Conservation (phyloP, 2,329 filamentous ascomycete species). For the Ophiostoma pallidulum region DNA sequence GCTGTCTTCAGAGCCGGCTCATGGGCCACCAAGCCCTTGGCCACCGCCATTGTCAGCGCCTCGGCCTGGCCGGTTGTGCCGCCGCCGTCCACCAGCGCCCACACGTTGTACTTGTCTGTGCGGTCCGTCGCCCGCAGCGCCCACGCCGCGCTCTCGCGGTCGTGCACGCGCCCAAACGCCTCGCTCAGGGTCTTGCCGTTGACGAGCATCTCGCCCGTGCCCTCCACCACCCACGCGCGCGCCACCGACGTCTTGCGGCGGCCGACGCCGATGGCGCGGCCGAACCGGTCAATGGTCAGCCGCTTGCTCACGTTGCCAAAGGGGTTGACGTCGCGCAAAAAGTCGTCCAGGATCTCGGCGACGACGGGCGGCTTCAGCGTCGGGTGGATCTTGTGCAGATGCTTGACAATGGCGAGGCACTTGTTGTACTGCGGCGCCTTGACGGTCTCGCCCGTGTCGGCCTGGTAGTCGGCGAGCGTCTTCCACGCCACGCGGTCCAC, state of each 20-base stretch:
- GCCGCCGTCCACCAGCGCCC: conserved; percentile 74
- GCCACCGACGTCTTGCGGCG: conserved; percentile 82
- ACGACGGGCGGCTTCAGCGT: conserved; percentile 64
- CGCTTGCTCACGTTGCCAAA: conserved; percentile 54
- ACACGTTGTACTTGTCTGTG: conserved; percentile 95
- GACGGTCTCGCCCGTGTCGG: conserved; percentile 60
- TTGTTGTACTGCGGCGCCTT: conserved; percentile 69
- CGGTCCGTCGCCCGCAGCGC: conserved; percentile 72
- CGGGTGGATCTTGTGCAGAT: conserved; percentile 78
- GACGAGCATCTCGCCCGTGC: conserved; percentile 78
- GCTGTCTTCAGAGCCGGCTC: conserved; percentile 86
- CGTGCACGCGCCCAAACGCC: conserved; percentile 79
- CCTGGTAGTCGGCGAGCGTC: conserved; percentile 65
- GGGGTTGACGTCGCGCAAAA: conserved; percentile 66
- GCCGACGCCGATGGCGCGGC: conserved; percentile 70
- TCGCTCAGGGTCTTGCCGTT: conserved; percentile 81
- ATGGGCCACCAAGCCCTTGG: conserved; percentile 79
- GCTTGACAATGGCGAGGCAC: conserved; percentile 65
- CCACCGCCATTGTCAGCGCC: conserved; percentile 81
- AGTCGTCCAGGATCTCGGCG: conserved; percentile 51
- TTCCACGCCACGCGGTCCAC: conserved; percentile 73
- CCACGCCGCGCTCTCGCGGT: conserved; percentile 92
- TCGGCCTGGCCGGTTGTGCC: conserved; percentile 94
- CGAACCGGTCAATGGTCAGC: conserved; percentile 63
- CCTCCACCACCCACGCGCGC: conserved; percentile 81